Percentiles rank a stretch among this genome's conserved stretches.
These are phyloP conservation scores for Schizochytrium sp. DNA, from an alignment of 108 stramenopile genomes.

Conservation along the genomic window DNA sequence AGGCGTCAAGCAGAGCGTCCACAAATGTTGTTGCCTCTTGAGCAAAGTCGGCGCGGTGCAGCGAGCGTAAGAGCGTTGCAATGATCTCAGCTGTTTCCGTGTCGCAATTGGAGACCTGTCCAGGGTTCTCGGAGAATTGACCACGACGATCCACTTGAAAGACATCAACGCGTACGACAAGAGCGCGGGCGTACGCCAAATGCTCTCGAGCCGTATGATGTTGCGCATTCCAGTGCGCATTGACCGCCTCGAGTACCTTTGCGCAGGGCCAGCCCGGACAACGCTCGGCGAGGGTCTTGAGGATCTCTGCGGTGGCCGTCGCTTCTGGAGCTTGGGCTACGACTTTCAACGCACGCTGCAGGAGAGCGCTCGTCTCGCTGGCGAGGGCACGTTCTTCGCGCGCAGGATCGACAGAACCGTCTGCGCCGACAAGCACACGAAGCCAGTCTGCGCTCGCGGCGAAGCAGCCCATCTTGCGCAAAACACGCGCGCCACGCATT, in stretches of 20 bases:
- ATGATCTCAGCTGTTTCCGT: neutral
- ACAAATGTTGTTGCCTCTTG: neutral
- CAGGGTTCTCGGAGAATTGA: neutral
- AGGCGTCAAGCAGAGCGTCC: neutral
- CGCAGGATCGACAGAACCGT: neutral
- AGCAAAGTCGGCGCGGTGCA: neutral
- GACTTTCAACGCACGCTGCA: neutral
- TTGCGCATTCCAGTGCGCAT: neutral
- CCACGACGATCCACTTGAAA: neutral
- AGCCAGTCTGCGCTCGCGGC: neutral
- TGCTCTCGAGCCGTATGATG: neutral
- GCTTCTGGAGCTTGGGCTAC: neutral
- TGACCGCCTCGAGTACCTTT: neutral
- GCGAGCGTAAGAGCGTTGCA: neutral
- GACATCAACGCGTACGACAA: neutral
- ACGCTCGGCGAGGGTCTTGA: neutral
- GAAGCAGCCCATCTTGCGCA: conserved; percentile 7
- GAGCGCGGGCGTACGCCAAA: neutral
- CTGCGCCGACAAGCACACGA: neutral
- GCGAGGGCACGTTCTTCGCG: neutral
- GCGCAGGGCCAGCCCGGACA: neutral
- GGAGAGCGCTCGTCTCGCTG: neutral
- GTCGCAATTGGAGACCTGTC: neutral
- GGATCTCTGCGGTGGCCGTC: neutral
- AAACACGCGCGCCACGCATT: neutral